Percentiles rank a stretch among this genome's conserved stretches.
Evolutionary conservation across 208 protist species (phyloP).

Genomic region (Vickermania spadyakhi): DNA sequence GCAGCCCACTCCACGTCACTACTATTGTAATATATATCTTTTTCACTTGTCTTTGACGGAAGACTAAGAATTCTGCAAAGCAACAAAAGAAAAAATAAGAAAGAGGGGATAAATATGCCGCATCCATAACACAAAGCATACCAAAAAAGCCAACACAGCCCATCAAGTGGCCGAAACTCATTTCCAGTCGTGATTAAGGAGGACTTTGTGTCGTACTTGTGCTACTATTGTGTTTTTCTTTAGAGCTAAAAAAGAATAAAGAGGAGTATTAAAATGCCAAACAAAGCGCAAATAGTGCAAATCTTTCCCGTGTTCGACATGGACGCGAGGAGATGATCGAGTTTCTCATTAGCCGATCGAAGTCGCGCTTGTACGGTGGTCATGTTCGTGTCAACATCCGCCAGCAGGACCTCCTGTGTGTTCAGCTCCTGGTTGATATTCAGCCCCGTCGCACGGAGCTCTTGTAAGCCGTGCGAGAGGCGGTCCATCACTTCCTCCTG

Average conservation of each 20-base stretch:
- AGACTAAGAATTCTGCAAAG: too few relatives aligned
- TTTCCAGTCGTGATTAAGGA: too few relatives aligned
- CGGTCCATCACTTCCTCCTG: constrained; percentile 76
- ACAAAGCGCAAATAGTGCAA: constrained; percentile 39
- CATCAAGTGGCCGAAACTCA: too few relatives aligned
- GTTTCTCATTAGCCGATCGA: constrained; percentile 60
- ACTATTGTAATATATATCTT: too few relatives aligned
- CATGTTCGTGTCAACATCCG: constrained; percentile 51
- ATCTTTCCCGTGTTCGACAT: constrained; percentile 81
- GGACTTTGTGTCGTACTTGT: too few relatives aligned
- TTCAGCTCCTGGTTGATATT: constrained; percentile 71
- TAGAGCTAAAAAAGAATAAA: constrained; percentile 17
- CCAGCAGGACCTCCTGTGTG: constrained; percentile 55
- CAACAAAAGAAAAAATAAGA: too few relatives aligned
- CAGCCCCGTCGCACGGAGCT: constrained; percentile 69
- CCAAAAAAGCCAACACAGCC: too few relatives aligned
- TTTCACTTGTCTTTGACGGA: too few relatives aligned
- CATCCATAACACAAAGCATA: too few relatives aligned
- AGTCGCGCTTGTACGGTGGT: constrained; percentile 54
- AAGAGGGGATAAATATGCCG: too few relatives aligned
- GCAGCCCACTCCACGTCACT: too few relatives aligned
- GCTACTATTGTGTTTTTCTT: not conserved
- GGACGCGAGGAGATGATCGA: constrained; percentile 72
- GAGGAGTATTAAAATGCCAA: constrained; percentile 18
- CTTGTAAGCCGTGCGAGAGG: constrained; percentile 60